Conservation (phyloP, 148 eudicot species). For the Silene conica region DNA sequence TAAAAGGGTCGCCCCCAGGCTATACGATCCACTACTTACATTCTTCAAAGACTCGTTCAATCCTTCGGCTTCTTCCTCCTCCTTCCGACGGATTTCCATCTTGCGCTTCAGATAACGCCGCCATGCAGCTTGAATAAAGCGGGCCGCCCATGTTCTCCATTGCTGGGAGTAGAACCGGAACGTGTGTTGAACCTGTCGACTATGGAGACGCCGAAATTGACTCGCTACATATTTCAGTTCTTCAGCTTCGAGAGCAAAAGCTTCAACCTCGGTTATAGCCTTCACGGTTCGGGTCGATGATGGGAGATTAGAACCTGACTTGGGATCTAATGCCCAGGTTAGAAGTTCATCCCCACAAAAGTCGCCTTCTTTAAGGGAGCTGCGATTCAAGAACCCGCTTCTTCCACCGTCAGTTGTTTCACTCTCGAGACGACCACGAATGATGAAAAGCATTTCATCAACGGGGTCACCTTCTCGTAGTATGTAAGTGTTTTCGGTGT, state of each 20-base stretch:
- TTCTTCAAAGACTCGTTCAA: slow-evolving; percentile 11
- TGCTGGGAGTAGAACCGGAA: slow-evolving; percentile 86
- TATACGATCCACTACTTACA: slow-evolving; percentile 41
- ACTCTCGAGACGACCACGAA: slow-evolving; percentile 88
- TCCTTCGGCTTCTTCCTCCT: slow-evolving; percentile 60
- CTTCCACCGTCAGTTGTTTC: slow-evolving; percentile 89
- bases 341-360: slow-evolving; percentile 87
- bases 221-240: slow-evolving; percentile 81
- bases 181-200: slow-evolving; percentile 84
- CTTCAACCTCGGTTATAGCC: slow-evolving; percentile 77
- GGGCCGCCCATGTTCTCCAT: slow-evolving; percentile 90
- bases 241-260: slow-evolving; percentile 76
- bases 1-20: slow-evolving; percentile 69
- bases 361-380: slow-evolving; percentile 68
- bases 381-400: slow-evolving; percentile 76
- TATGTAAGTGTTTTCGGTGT: slow-evolving; percentile 62
- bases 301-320: slow-evolving; percentile 75
- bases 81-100: slow-evolving; percentile 49
- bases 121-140: slow-evolving; percentile 88
- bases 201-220: slow-evolving; percentile 85
- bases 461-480: slow-evolving; percentile 95
- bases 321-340: slow-evolving; percentile 88
- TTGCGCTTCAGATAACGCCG: slow-evolving; percentile 64
- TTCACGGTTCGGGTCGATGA: slow-evolving; percentile 78
- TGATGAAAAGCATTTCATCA: slow-evolving; percentile 92